Evolutionary conservation across 169 alveolate species (phyloP).

Genomic region (Cryptosporidium bovis): DNA sequence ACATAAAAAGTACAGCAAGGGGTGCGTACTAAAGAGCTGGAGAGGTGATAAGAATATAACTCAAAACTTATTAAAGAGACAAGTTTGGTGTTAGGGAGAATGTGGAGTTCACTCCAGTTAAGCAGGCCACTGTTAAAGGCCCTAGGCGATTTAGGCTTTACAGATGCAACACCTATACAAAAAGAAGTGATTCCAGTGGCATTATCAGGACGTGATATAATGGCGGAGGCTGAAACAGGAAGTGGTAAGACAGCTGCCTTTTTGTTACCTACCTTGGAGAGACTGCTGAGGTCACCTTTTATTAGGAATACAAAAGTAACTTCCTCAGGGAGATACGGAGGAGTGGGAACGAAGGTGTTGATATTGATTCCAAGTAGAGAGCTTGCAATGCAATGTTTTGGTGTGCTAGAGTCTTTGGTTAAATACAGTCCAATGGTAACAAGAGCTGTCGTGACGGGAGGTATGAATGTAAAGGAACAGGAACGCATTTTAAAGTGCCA

Average conservation of each 20-base stretch:
- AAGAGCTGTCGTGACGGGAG: slow-evolving; percentile 88
- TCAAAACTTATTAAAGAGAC: no score
- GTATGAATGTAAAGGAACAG: slow-evolving; percentile 86
- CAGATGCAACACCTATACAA: slow-evolving; percentile 87
- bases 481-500: slow-evolving; percentile 87
- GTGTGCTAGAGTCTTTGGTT: slow-evolving; percentile 83
- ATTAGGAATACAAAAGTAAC: slow-evolving; percentile 79
- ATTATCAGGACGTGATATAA: slow-evolving; percentile 85
- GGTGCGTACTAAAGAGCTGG: no score
- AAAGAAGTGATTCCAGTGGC: slow-evolving; percentile 90
- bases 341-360: slow-evolving; percentile 86
- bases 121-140: slow-evolving; percentile 80
- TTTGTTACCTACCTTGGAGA: slow-evolving; percentile 88
- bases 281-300: slow-evolving; percentile 83
- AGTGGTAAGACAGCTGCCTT: slow-evolving; percentile 92
- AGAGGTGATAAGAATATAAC: no score
- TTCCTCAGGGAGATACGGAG: slow-evolving; percentile 50
- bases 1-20: no score
- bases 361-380: slow-evolving; percentile 92
- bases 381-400: slow-evolving; percentile 90
- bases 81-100: not conserved
- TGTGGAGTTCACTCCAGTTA: slow-evolving; percentile 66
- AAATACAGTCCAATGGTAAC: slow-evolving; percentile 84
- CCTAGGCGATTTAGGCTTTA: slow-evolving; percentile 81
- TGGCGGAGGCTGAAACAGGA: slow-evolving; percentile 92